Evolutionary conservation across 441 rosid species (phyloP).

Genomic region (Viola pubescens): DNA sequence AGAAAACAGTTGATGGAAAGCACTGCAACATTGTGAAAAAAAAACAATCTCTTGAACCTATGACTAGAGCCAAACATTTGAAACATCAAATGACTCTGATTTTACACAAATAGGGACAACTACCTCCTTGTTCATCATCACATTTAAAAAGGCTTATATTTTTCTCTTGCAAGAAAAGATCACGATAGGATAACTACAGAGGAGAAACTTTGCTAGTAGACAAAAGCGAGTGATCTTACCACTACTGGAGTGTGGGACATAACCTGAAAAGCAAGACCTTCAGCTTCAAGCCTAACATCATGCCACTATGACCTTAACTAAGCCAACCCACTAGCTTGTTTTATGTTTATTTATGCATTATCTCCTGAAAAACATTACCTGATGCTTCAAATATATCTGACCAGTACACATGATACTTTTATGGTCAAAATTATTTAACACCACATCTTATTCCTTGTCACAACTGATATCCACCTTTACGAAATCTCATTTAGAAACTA

Average conservation of each 20-base stretch:
- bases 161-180: not conserved
- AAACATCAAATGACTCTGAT: constrained; percentile 1
- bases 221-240: constrained; percentile 17
- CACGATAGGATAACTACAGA: constrained; percentile 13
- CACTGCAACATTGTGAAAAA: constrained; percentile 6
- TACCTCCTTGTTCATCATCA: constrained; percentile 1
- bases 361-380: not conserved
- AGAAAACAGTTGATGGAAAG: constrained; percentile 5
- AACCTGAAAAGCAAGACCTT: not conserved
- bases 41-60: not conserved
- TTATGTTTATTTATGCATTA: not conserved
- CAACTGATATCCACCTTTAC: not conserved
- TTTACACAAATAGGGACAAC: not conserved
- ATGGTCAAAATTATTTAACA: constrained; percentile 9
- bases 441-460: constrained; percentile 10
- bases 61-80: not conserved
- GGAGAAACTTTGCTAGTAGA: constrained; percentile 3
- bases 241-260: constrained; percentile 5
- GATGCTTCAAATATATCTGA: not conserved
- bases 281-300: not conserved
- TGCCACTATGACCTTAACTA: constrained; percentile 9
- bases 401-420: not conserved
- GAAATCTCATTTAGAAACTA: too few species aligned
- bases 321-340: constrained; percentile 17
- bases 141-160: not conserved